Conservation (phyloP, 257 asterid genomes). For the Plantago elongata region DNA sequence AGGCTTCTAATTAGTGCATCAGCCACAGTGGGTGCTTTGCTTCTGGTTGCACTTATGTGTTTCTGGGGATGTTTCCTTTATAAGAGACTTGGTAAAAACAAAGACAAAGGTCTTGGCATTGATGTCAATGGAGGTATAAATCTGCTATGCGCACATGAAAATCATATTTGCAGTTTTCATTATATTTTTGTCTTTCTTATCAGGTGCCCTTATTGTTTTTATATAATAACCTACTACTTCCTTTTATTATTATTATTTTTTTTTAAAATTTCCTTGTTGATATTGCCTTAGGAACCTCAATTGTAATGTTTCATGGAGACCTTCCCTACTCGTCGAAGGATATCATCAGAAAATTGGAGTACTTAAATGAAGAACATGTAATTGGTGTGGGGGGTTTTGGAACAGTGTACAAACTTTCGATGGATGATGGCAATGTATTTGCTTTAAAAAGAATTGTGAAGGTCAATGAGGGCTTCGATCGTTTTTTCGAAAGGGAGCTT, state of each 20-base stretch:
- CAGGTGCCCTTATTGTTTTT: not conserved
- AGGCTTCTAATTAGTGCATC: slow-evolving; percentile 82
- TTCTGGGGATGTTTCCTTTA: slow-evolving; percentile 90
- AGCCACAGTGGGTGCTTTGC: slow-evolving; percentile 91
- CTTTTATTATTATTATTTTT: slow-evolving; percentile 7
- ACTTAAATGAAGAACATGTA: slow-evolving; percentile 71
- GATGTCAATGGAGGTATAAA: slow-evolving; percentile 74
- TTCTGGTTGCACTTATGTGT: slow-evolving; percentile 91
- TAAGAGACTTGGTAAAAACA: slow-evolving; percentile 77
- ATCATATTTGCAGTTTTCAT: slow-evolving; percentile 2
- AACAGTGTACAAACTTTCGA: slow-evolving; percentile 81
- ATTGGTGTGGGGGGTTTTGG: slow-evolving; percentile 95
- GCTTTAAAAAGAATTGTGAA: slow-evolving; percentile 82
- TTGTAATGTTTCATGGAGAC: slow-evolving; percentile 95
- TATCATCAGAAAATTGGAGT: slow-evolving; percentile 72
- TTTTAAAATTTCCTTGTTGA: slow-evolving; percentile 6
- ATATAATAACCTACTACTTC: not conserved
- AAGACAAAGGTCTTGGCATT: slow-evolving; percentile 64
- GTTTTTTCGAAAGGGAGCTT: slow-evolving; percentile 87
- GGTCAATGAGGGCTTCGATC: slow-evolving; percentile 77
- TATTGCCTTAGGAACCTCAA: slow-evolving; percentile 72
- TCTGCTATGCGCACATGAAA: slow-evolving; percentile 30
- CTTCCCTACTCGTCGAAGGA: slow-evolving; percentile 92
- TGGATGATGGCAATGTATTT: slow-evolving; percentile 90
- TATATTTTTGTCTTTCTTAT: slow-evolving; percentile 8